These are phyloP conservation scores for Acanthamoeba quina DNA, from an alignment of 208 protist genomes.

Conservation along the genomic window DNA sequence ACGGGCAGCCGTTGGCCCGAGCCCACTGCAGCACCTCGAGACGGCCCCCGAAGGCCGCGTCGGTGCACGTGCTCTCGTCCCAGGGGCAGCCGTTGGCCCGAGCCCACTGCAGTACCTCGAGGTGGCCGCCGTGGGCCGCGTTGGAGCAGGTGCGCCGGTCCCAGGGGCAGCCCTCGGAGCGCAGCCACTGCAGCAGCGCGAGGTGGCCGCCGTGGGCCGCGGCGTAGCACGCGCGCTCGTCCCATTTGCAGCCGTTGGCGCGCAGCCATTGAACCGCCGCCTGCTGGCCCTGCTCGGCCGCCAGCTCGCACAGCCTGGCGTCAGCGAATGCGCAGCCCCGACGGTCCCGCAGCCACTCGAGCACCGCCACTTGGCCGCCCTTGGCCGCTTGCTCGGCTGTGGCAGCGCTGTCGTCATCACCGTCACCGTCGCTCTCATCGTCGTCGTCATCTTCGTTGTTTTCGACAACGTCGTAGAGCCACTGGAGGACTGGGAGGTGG, in stretches of 20 bases:
- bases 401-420: too few species aligned
- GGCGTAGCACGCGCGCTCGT: neutral
- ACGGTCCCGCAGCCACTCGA: too few species aligned
- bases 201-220: neutral
- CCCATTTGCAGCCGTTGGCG: neutral
- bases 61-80: neutral
- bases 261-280: neutral
- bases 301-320: neutral
- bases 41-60: neutral
- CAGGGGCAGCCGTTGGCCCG: neutral
- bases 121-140: neutral
- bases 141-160: neutral
- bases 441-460: too few species aligned
- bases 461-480: too few species aligned
- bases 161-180: neutral
- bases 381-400: too few species aligned
- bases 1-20: too few species aligned
- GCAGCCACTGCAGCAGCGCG: neutral
- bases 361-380: too few species aligned
- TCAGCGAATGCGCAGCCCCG: too few species aligned
- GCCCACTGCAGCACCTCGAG: neutral
- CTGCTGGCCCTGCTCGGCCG: neutral
- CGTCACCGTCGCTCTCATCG: too few species aligned
- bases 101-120: neutral
- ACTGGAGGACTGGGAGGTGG: too few species aligned